phyloP scores from a whole-genome alignment of 2,329 filamentous ascomycete genomes.

The Penicillium sp. region DNA sequence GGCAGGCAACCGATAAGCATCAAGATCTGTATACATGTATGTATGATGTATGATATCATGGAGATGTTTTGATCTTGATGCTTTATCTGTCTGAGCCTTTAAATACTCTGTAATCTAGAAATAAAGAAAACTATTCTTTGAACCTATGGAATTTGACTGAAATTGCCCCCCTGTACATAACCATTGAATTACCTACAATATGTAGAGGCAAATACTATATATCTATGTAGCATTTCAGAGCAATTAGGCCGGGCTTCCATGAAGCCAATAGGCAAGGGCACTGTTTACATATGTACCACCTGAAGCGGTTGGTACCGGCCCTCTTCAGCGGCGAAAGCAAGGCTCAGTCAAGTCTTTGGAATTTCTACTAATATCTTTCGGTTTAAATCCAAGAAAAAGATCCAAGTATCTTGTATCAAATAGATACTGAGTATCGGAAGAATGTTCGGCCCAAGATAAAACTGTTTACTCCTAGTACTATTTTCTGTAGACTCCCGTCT shows the following conservation, averaged over 20 bases:
- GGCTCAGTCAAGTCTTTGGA: no score
- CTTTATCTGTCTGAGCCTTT: background rate
- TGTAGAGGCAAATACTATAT: background rate
- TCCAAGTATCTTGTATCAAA: background rate
- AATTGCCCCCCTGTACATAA: background rate
- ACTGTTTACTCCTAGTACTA: no score
- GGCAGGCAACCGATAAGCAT: conserved; percentile 27
- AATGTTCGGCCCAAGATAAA: background rate
- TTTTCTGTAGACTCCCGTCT: background rate
- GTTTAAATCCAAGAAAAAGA: background rate
- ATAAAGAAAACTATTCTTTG: background rate
- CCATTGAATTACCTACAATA: background rate
- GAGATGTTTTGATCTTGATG: background rate
- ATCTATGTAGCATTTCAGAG: background rate
- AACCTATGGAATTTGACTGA: background rate
- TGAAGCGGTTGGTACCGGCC: background rate
- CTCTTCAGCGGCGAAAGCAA: background rate
- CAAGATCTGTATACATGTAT: background rate
- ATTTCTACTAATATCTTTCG: background rate
- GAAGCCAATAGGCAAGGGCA: background rate
- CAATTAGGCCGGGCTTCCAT: background rate
- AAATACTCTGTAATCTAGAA: background rate
- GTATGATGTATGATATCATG: background rate
- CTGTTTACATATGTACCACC: background rate
- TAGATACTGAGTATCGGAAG: background rate